Evolutionary conservation across 2,329 filamentous ascomycete species (phyloP).

Genomic region (Cladophialophora carrionii): DNA sequence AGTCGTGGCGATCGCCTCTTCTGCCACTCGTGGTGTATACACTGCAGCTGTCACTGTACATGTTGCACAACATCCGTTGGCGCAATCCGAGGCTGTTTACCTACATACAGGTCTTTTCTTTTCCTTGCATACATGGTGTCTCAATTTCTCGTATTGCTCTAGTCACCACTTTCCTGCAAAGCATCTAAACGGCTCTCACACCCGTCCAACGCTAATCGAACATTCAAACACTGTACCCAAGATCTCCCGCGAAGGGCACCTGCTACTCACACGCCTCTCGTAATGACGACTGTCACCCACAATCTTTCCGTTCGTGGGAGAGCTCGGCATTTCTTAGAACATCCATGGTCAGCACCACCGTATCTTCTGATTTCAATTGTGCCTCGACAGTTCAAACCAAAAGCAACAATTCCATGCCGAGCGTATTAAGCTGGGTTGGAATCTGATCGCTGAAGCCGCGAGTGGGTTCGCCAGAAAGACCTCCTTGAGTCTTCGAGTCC

Average conservation of each 20-base stretch:
- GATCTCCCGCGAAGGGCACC: not conserved
- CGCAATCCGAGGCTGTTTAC: not conserved
- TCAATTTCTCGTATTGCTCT: not conserved
- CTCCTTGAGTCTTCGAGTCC: not conserved
- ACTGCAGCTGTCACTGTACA: not conserved
- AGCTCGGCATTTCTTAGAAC: not conserved
- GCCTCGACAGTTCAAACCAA: not conserved
- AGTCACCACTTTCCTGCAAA: not conserved
- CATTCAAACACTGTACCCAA: not conserved
- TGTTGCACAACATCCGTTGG: not conserved
- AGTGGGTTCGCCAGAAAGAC: not conserved
- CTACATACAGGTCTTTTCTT: not conserved
- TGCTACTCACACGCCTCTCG: not conserved
- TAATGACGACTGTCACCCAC: not conserved
- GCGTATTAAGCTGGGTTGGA: not conserved
- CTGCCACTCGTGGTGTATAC: not conserved
- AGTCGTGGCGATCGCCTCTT: not conserved
- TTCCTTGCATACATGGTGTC: not conserved
- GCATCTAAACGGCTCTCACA: not conserved
- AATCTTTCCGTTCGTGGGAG: not conserved
- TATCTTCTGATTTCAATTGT: not conserved
- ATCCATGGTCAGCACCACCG: not conserved
- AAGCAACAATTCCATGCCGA: not conserved
- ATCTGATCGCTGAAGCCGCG: not conserved
- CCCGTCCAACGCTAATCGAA: not conserved